These are phyloP conservation scores for Kodamaea derodonti DNA, from an alignment of 1,139 yeast species.

Conservation along the genomic window DNA sequence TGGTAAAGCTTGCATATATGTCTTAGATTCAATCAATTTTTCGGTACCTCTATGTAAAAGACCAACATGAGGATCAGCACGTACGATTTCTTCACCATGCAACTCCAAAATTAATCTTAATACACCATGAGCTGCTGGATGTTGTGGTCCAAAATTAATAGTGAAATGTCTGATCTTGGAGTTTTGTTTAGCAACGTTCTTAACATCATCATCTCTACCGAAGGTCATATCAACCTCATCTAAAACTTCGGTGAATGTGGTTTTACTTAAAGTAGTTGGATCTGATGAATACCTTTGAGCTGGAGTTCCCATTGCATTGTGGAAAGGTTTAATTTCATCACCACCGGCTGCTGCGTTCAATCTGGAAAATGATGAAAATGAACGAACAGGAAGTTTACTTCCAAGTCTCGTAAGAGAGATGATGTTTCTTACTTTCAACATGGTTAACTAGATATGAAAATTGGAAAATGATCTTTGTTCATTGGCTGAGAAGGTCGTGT, in stretches of 20 bases:
- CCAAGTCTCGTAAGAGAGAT: slow-evolving; percentile 9
- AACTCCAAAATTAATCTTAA: slow-evolving; percentile 80
- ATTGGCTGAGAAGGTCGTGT: slow-evolving; percentile 15
- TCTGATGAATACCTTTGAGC: slow-evolving; percentile 35
- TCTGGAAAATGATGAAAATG: slow-evolving; percentile 15
- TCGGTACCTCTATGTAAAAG: slow-evolving; percentile 87
- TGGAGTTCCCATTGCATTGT: slow-evolving; percentile 35
- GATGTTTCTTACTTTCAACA: slow-evolving; percentile 22
- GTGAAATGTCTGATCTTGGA: slow-evolving; percentile 81
- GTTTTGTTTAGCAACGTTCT: slow-evolving; percentile 42
- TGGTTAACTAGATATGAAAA: slow-evolving; percentile 8
- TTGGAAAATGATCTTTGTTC: slow-evolving; percentile 17
- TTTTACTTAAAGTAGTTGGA: slow-evolving; percentile 33
- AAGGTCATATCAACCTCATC: slow-evolving; percentile 48
- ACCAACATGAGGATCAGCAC: slow-evolving; percentile 89
- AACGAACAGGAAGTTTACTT: slow-evolving; percentile 4
- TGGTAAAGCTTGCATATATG: slow-evolving; percentile 83
- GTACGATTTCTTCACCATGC: slow-evolving; percentile 83
- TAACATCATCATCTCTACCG: slow-evolving; percentile 45
- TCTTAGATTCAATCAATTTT: slow-evolving; percentile 79
- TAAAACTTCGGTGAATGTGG: slow-evolving; percentile 44
- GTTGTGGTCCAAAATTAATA: slow-evolving; percentile 89
- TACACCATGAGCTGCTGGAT: slow-evolving; percentile 95
- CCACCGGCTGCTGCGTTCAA: slow-evolving; percentile 14
- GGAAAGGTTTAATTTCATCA: slow-evolving; percentile 25